Percentiles rank a stretch among this genome's conserved stretches.
These are phyloP conservation scores for Solanum aculeatissimum DNA, from an alignment of 305 asterid genomes.

Conservation along the genomic window DNA sequence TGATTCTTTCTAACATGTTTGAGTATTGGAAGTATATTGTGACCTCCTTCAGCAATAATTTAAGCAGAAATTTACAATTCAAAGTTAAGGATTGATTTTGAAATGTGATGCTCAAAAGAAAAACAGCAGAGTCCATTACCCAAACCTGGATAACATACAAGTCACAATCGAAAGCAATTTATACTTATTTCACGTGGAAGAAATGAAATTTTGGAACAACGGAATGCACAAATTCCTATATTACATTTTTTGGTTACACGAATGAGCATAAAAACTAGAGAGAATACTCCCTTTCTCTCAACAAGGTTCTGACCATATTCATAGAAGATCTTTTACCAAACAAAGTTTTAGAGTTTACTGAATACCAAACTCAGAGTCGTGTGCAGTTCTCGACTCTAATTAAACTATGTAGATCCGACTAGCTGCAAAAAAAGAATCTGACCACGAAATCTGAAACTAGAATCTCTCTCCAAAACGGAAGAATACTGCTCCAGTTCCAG, in stretches of 20 bases:
- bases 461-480: constrained; percentile 80
- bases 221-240: not conserved
- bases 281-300: not conserved
- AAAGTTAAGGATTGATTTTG: not conserved
- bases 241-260: not conserved
- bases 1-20: no score
- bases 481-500: constrained; percentile 67
- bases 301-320: not conserved
- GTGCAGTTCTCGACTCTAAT: not conserved
- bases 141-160: not conserved
- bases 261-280: not conserved
- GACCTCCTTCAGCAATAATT: not conserved
- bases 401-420: not conserved
- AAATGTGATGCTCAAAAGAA: not conserved
- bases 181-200: not conserved
- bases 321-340: not conserved
- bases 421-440: not conserved
- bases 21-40: not conserved
- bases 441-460: not conserved
- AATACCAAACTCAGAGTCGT: not conserved
- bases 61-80: not conserved
- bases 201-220: not conserved
- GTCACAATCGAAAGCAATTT: not conserved
- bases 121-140: not conserved
- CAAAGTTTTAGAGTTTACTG: not conserved